Evolutionary conservation across 208 protist species (phyloP), one percentile per base, ranked within the genome.

Genomic region (Trypanosoma melophagium): DNA sequence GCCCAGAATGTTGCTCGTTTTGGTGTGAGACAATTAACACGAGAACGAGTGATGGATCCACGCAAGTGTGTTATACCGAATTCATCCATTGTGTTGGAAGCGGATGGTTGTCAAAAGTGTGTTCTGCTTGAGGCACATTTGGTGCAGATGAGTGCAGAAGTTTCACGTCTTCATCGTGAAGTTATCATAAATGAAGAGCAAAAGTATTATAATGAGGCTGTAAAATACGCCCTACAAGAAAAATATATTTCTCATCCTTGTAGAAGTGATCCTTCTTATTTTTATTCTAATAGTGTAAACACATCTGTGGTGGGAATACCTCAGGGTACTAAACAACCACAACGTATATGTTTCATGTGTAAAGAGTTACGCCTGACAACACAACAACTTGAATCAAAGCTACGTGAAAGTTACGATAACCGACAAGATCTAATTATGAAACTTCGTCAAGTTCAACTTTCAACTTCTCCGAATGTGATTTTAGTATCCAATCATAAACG

Each of bases 341-440:
- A 14, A n/a, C n/a, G 35, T 57, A 31, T 7, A 31, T 57, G 52
- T 57, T 14, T 17, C 24, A 35, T n/a, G 3, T 57, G 52, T 31
- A 25, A 57, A 57, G 52, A 57, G 7, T 31, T 57, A 31, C n/a
- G 52, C 4, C n/a, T 9, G 16, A 17, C 9, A 9, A 57, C 35
- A 38, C 24, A 57, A 35, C n/a, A 14, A 13, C 24, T 57, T 8
- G 52, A 57, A 17, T 24, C 1, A 38, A 57, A 35, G n/a, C 24
- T 57, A 24, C 52, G 52, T 17, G 52, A 57, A 57, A 57, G 52
- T 31, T 57, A 57, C 35, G 52, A 57, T 57, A 57, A 57, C 35
- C 22, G 24, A 16, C 22, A 24, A 40, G 52, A 57, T 13, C 24
- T 57, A 40, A 22, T 38, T 57, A 17, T 38, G 13, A 57, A 57